Percentiles rank a stretch among this genome's conserved stretches.
Conservation (phyloP, 2,329 filamentous ascomycete genomes). For the Aspergillus sp. region DNA sequence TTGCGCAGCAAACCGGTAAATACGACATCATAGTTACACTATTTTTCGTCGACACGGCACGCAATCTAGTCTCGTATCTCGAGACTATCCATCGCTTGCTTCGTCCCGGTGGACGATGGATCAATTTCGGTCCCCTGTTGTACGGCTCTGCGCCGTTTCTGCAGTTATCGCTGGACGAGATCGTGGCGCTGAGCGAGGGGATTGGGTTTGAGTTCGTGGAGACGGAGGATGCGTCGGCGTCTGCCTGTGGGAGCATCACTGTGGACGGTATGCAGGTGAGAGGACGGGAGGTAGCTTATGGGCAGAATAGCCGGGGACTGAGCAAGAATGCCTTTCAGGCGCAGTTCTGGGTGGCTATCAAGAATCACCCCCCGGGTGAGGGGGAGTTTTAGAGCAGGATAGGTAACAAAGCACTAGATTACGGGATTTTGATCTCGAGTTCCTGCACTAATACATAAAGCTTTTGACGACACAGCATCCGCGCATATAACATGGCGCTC, state of each 20-base stretch:
- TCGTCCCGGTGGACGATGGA: conserved; percentile 42
- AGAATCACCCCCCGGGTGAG: no score
- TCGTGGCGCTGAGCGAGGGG: conserved; percentile 38
- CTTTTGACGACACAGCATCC: no score
- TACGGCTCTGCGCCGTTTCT: conserved; percentile 48
- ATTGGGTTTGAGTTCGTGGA: conserved; percentile 47
- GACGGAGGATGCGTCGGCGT: no score
- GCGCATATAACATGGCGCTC: no score
- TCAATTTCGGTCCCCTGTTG: conserved; percentile 49
- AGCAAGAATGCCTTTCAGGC: conserved; percentile 46
- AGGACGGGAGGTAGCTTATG: conserved; percentile 44
- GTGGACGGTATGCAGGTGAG: conserved; percentile 34
- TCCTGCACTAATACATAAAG: no score
- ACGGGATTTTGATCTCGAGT: no score
- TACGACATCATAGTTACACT: conserved; percentile 48
- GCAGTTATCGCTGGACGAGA: conserved; percentile 47
- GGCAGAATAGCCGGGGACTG: conserved; percentile 43
- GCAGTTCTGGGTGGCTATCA: conserved; percentile 43
- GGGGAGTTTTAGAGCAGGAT: no score
- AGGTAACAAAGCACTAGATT: no score
- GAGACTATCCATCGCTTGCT: conserved; percentile 45
- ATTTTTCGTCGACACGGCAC: conserved; percentile 54
- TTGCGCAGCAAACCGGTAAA: conserved; percentile 11
- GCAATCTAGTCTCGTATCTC: conserved; percentile 47
- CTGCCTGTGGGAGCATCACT: conserved; percentile 35